Evolutionary conservation across 2,329 filamentous ascomycete genomes (phyloP), one percentile per base, ranked within the genome.

Genomic region (Diaporthe destruens): DNA sequence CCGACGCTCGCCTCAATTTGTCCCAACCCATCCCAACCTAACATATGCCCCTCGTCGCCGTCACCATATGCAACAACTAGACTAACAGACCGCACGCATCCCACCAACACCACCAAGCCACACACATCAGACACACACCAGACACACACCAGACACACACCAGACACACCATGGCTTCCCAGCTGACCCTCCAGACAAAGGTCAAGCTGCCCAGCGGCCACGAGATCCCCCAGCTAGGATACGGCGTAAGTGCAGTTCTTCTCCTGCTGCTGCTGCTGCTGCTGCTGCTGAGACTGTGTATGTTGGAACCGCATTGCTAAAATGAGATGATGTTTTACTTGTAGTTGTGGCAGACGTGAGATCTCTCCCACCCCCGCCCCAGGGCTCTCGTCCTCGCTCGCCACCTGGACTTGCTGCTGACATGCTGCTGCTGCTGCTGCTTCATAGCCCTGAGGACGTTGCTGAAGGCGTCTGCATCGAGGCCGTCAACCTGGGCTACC

Each of bases 181-280:
- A 69, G 42, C 81, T 88, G 72, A 84, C 76, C 14, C 79, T 89
- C 72, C 78, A 83, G 57, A 88, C 86, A 8, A 84, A 82, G 20
- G 76, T 85, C 77, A 89, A 87, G 82, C 84, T 90, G 71, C 86
- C 85, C 77, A 89, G 85, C 78, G 88, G 88, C 76, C 83, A 87
- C 74, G 83, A 86, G 68, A 83, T 90, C 2, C 88, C 88, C 1
- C 80, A 81, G 11, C 79, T 89, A 25, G 88, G 88, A 57, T 89
- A 86, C 74, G 88, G 88, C 67, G 87, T 89, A 82, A 76, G 87
- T 81, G 47, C 61, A 39, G n/a, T 29, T 29, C 36, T 18, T 20
- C 20, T 14, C 18, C 34, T 25, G 11, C 47, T 61, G 25, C 36
- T 67, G 34, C 34, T 36, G 34, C 36, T 18, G n/a, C 20, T 14